Conservation (phyloP, 768 basidiomycete genomes). For the Rhodosporidiobolus odoratus region DNA sequence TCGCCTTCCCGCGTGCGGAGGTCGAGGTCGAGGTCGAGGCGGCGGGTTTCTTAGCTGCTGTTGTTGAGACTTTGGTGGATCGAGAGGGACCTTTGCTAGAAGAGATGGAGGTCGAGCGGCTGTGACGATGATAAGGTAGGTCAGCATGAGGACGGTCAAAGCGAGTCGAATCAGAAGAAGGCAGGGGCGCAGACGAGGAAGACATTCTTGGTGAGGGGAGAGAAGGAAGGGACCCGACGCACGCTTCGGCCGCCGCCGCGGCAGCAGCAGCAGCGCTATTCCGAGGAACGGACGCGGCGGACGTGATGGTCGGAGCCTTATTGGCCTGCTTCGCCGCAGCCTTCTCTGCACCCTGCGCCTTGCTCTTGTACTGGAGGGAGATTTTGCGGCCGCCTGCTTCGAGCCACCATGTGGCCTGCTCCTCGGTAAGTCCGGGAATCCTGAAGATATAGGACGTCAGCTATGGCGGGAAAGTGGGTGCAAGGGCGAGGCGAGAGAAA, state of each 20-base stretch:
- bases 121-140: too few relatives aligned
- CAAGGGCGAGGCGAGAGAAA: neutral
- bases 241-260: slow-evolving; percentile 12
- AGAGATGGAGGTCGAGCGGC: too few relatives aligned
- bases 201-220: too few relatives aligned
- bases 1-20: neutral
- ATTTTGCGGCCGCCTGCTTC: slow-evolving; percentile 2
- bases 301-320: too few relatives aligned
- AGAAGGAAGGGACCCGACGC: neutral
- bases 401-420: slow-evolving; percentile 12
- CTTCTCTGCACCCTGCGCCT: neutral
- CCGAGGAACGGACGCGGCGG: too few relatives aligned
- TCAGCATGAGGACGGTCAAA: too few relatives aligned
- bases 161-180: too few relatives aligned
- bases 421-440: slow-evolving; percentile 4
- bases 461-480: neutral
- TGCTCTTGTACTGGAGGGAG: neutral
- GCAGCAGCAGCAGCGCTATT: neutral
- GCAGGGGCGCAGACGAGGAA: too few relatives aligned
- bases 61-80: neutral
- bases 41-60: neutral
- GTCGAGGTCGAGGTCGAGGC: neutral
- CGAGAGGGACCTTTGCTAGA: too few relatives aligned
- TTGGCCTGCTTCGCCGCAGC: neutral
- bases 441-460: neutral